phyloP scores from a whole-genome alignment of 164 flowering plant genomes.

The Vitis riparia region DNA sequence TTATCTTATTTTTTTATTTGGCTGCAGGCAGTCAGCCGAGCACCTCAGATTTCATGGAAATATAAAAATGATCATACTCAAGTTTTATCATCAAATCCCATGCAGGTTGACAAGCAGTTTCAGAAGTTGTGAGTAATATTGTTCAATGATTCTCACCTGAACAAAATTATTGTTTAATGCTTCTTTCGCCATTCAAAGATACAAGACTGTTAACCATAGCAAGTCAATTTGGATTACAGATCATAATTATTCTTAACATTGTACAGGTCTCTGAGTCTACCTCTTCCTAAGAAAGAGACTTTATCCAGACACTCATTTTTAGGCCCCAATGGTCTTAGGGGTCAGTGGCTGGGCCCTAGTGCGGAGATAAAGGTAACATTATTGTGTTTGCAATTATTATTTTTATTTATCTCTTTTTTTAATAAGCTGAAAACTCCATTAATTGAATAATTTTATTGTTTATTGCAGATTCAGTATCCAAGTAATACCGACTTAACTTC shows the following conservation, averaged over 20 bases:
- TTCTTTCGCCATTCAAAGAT: no score
- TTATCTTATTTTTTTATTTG: conserved; percentile 9
- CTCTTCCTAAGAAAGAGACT: conserved; percentile 84
- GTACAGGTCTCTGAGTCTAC: conserved; percentile 61
- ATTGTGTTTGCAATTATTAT: not conserved
- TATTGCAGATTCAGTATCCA: conserved; percentile 83
- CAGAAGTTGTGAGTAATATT: conserved; percentile 66
- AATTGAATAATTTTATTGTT: conserved; percentile 3
- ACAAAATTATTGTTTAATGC: no score
- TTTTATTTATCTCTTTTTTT: conserved; percentile 5
- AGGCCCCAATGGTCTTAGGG: conserved; percentile 85
- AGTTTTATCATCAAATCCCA: conserved; percentile 29
- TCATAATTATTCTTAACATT: conserved; percentile 5
- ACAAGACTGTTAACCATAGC: no score
- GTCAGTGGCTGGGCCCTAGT: conserved; percentile 79
- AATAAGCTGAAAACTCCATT: not conserved
- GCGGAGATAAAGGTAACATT: conserved; percentile 62
- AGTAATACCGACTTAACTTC: conserved; percentile 47
- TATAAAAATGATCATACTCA: conserved; percentile 30
- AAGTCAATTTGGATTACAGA: not conserved
- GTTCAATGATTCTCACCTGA: not conserved
- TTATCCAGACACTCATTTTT: conserved; percentile 90
- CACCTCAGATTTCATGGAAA: conserved; percentile 45
- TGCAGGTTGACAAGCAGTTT: conserved; percentile 54
- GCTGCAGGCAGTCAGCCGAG: conserved; percentile 34